Percentiles rank a stretch among this genome's conserved stretches.
phyloP scores from a whole-genome alignment of 306 rosid genomes.

The Vachellia collinsii region DNA sequence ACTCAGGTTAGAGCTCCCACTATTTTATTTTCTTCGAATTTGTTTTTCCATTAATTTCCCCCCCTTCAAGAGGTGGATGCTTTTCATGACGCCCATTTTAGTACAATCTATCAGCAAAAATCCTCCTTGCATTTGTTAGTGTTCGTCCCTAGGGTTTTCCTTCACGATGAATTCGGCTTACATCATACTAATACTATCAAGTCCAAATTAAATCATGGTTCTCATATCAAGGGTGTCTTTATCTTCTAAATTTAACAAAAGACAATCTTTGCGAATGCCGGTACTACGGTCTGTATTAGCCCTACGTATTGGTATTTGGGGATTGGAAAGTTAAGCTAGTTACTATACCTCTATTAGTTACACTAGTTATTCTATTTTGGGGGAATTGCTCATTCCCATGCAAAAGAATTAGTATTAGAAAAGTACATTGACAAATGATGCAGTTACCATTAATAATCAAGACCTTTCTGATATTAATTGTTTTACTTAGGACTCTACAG shows the following conservation, averaged over 20 bases:
- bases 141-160: slow-evolving; percentile 38
- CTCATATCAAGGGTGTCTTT: not conserved
- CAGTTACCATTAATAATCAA: too few species aligned
- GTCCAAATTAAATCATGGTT: slow-evolving; percentile 2
- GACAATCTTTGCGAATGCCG: not conserved
- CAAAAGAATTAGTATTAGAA: too few species aligned
- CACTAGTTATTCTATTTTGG: slow-evolving; percentile 12
- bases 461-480: too few species aligned
- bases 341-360: not conserved
- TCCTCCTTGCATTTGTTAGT: slow-evolving; percentile 4
- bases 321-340: not conserved
- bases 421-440: too few species aligned
- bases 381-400: too few species aligned
- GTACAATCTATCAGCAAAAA: not conserved
- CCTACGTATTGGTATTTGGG: not conserved
- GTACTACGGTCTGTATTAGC: not conserved
- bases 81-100: slow-evolving; percentile 3
- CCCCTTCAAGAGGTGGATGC: not conserved
- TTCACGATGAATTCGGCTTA: not conserved
- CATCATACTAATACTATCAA: not conserved
- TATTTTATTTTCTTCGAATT: not conserved
- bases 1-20: slow-evolving; percentile 58
- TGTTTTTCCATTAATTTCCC: not conserved
- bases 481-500: too few species aligned
- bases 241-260: slow-evolving; percentile 8